These are phyloP conservation scores for Anthostomella pinea DNA, from an alignment of 2,329 filamentous ascomycete genomes.

Conservation along the genomic window DNA sequence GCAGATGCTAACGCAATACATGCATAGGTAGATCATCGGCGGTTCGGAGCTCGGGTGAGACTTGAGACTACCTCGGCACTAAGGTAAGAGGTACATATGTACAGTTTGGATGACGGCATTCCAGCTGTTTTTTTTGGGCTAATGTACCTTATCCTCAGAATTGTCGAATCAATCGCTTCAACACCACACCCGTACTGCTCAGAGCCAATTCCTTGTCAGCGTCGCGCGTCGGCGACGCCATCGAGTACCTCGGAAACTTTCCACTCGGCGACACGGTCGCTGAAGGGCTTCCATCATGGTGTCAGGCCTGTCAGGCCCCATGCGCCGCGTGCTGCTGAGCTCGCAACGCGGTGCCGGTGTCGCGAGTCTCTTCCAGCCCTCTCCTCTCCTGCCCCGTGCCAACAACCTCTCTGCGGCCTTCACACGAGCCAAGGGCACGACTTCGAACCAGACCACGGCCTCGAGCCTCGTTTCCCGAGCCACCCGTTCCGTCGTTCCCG, in stretches of 20 bases:
- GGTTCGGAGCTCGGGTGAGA: too few relatives aligned
- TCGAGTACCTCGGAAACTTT: conserved; percentile 8
- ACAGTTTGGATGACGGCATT: too few relatives aligned
- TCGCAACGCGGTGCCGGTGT: conserved; percentile 42
- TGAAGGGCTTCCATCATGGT: conserved; percentile 13
- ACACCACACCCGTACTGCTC: too few relatives aligned
- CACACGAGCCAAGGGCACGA: conserved; percentile 7
- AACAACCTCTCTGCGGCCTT: conserved; percentile 5
- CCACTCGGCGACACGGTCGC: conserved; percentile 12
- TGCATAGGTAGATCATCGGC: too few relatives aligned
- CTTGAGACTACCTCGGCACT: too few relatives aligned
- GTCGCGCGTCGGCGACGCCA: conserved; percentile 16
- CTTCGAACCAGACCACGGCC: conserved; percentile 2
- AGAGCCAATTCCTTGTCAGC: too few relatives aligned
- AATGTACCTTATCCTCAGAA: too few relatives aligned
- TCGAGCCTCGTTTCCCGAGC: conserved; percentile 5
- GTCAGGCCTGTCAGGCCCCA: conserved; percentile 12
- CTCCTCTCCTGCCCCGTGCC: conserved; percentile 9
- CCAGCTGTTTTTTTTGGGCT: too few relatives aligned
- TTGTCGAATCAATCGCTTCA: too few relatives aligned
- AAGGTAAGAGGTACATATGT: too few relatives aligned
- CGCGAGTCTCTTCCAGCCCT: conserved; percentile 22
- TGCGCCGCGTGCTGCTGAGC: conserved; percentile 19
- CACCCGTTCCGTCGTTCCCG: not conserved
- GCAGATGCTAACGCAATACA: too few relatives aligned